Evolutionary conservation across 495 filamentous ascomycete genomes (phyloP), one percentile per base, ranked within the genome.

Genomic region (Platismatia glauca): DNA sequence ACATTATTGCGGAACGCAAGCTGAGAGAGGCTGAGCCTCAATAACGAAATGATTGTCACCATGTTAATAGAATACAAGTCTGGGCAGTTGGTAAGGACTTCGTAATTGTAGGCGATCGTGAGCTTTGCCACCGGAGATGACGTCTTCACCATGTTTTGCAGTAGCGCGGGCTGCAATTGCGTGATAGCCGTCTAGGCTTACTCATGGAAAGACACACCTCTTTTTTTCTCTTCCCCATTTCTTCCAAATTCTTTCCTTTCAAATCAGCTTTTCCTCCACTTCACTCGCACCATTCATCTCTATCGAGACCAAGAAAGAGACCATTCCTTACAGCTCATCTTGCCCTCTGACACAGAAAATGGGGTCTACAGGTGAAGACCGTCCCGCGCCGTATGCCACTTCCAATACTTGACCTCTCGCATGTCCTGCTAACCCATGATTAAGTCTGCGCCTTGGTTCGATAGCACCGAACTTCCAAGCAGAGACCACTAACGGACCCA

Each of bases 391-490:
- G 69, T 71, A 62, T 56, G 67, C 39, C 44, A 6, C 7, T 50
- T 58, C 20, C 24, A 27, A 27, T n/a, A 22, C 22, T 0, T 41
- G 7, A 39, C 24, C 1, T 3, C 20, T 5, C 34, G 24, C 16
- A 38, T n/a, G 31, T 7, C 13, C 24, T 41, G 31, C 57, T 65
- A 24, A 67, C 55, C 35, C 22, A 57, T 29, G n/a, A 35, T 22
- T 53, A 67, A 82, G 88, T 67, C 86, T 98, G 76, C 94, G 93
- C 70, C 85, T 98, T 71, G 93, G 93, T 75, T 86, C 83, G 70
- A 83, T 82, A 73, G 93, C 93, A 74, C 93, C 93, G 68, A 88
- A 96, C 83, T 97, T 97, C 82, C 74, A 94, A 71, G 89, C 93
- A 65, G 89, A 94, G 60, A 95, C 93, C 73, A 96, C 93, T 72